Evolutionary conservation across 768 basidiomycete genomes (phyloP), one percentile per base, ranked within the genome.

Genomic region (Mycena vitilis): DNA sequence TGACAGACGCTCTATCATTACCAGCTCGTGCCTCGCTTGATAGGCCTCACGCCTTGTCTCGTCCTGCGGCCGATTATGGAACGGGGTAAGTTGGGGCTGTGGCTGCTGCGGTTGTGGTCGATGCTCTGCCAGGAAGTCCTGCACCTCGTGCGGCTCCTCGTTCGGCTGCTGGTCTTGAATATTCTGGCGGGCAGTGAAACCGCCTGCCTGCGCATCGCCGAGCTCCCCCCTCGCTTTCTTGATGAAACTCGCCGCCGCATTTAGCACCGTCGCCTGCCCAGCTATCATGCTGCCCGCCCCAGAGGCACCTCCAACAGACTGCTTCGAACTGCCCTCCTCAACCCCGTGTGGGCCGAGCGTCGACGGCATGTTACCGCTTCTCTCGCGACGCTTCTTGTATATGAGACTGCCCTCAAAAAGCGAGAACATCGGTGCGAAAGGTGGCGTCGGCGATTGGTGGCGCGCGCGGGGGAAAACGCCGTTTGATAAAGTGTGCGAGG

Each of bases 351-450:
- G 68, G 53, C 77, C 75, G 42, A 71, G 57, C 67, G 70, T 6
- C 75, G 73, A 64, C 69, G 72, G 22, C 65, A 86, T 88, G 38
- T 80, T 77, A 3, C 2, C 30, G 30, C 2, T 30, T 38, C 81
- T 94, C 83, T 94, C 94, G 71, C 92, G 87, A 25, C 96, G 86
- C 75, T 93, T 91, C 80, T 98, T 98, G 84, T 98, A 98, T 4
- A 89, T 87, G 5, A 94, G 91, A 68, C 88, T 91, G 16, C 95
- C 95, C 77, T 94, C 92, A 60, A 95, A 91, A 52, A 95, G 81
- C n/a, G 91, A 88, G 75, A 92, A 86, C 77, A 88, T 86, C 34
- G 84, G 30, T 30, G 30, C 85, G 77, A 91, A 87, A 79, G 91
- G 87, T 16, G 88, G 81, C 30, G 80, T 88, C 85, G 65, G 90